Evolutionary conservation across 805 yeast species (phyloP).

Genomic region (Lipomyces sp.): DNA sequence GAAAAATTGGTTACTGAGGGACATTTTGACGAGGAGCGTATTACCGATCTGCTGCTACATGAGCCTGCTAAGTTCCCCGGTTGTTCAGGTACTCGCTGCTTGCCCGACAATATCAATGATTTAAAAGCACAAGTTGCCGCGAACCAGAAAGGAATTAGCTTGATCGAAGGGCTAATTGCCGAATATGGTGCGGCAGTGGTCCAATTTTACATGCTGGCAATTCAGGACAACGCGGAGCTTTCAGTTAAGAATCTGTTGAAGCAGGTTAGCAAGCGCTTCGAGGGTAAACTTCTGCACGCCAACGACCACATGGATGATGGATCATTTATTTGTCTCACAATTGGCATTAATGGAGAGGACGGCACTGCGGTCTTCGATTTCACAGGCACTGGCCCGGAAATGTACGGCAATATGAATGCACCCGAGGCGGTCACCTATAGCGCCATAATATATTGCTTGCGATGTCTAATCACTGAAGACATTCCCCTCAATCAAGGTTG

Average conservation of each 20-base stretch:
- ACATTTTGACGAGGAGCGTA: conserved; percentile 71
- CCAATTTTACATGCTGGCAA: conserved; percentile 76
- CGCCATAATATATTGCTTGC: conserved; percentile 82
- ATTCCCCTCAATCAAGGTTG: conserved; percentile 96
- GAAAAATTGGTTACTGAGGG: conserved; percentile 75
- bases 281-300: conserved; percentile 51
- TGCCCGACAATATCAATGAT: conserved; percentile 83
- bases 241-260: conserved; percentile 66
- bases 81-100: conserved; percentile 85
- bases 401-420: conserved; percentile 88
- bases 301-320: conserved; percentile 83
- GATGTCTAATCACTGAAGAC: conserved; percentile 82
- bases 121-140: conserved; percentile 88
- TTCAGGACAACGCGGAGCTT: conserved; percentile 75
- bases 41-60: conserved; percentile 62
- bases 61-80: conserved; percentile 84
- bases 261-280: conserved; percentile 50
- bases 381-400: conserved; percentile 82
- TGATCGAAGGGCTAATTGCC: conserved; percentile 61
- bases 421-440: conserved; percentile 89
- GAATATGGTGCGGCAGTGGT: conserved; percentile 68
- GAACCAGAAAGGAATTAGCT: conserved; percentile 77
- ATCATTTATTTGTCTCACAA: conserved; percentile 62
- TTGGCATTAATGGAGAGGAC: conserved; percentile 54
- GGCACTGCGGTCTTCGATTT: conserved; percentile 81